Evolutionary conservation across 2,329 filamentous ascomycete genomes (phyloP).

Genomic region (Paecilomyces sp.): DNA sequence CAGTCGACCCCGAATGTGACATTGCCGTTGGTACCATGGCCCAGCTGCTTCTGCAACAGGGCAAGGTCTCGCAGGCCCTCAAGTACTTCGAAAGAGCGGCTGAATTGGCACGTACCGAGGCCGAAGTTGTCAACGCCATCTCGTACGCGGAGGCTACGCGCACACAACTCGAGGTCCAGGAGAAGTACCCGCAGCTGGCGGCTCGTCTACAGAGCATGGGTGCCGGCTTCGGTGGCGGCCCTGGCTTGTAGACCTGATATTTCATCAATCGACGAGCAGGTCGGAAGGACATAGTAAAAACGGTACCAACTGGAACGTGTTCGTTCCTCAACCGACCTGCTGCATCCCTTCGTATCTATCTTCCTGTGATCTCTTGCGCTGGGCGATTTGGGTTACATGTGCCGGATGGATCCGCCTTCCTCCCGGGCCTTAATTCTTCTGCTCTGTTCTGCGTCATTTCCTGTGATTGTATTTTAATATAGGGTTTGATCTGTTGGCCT

Average conservation of each 20-base stretch:
- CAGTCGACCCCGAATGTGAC: constrained; percentile 96
- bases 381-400: not conserved
- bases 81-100: constrained; percentile 96
- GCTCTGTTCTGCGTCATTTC: not conserved
- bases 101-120: constrained; percentile 87
- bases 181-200: constrained; percentile 76
- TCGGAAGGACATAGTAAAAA: not conserved
- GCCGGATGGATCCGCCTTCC: not conserved
- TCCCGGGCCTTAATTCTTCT: not conserved
- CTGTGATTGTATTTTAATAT: not conserved
- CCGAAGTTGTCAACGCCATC: constrained; percentile 91
- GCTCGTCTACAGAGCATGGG: constrained; percentile 61
- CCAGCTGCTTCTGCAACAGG: constrained; percentile 92
- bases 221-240: constrained; percentile 28
- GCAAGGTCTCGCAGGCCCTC: constrained; percentile 90
- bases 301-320: not conserved
- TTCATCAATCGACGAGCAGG: not conserved
- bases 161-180: constrained; percentile 87
- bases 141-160: constrained; percentile 95
- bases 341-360: not conserved
- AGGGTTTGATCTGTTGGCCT: not conserved
- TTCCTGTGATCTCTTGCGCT: not conserved
- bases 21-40: constrained; percentile 99
- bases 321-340: not conserved
- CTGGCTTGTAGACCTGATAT: constrained; percentile 22